A percentile compares a stretch with the other conserved stretches of the same genome.
phyloP scores from a whole-genome alignment of 345 rosid genomes.

The sweet orange (Citrus sinensis) region DVS_A1.0 CM039168.1:28085001-28085500 shows the following conservation, averaged over 20 bases:
- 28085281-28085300: background rate
- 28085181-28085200: conserved; percentile 21
- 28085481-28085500: conserved; percentile 8
- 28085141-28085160: conserved; percentile 29
- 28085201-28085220: conserved; percentile 16
- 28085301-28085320: conserved; percentile 11
- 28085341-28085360: conserved; percentile 10
- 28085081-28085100: background rate
- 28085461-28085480: background rate
- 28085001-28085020: conserved; percentile 1
- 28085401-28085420: background rate
- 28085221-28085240: conserved; percentile 14
- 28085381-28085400: background rate
- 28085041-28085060: conserved; percentile 23
- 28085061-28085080: conserved; percentile 3
- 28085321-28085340: background rate
- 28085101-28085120: conserved; percentile 10
- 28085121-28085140: conserved; percentile 24
- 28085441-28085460: background rate
- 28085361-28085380: background rate
- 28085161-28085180: conserved; percentile 46
- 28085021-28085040: conserved; percentile 19
- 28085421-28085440: conserved; percentile 19
- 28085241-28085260: conserved; percentile 20
- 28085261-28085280: conserved; percentile 1